Base-by-base conservation (phyloP, 495 filamentous ascomycete species). In the Penicillium paradoxum region DNA sequence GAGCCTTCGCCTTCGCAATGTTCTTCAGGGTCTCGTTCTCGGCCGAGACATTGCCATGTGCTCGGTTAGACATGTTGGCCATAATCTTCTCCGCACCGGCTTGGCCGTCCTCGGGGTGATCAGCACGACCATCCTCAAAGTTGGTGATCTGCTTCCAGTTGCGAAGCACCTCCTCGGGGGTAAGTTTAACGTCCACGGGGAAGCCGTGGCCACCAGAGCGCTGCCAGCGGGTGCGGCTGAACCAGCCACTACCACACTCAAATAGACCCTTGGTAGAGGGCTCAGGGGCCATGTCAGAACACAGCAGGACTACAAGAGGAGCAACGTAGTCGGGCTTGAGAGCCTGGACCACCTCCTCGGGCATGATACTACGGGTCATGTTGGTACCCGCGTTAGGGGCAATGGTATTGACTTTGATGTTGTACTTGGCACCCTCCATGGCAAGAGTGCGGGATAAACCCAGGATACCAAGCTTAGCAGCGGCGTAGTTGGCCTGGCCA, bases 241-340 rank as follows among this genome's bases (percentile, higher is more conserved):
- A 83, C 95, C 95, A 98, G 54, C 93, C 93, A 70, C 89, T 92
- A 63, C 93, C 93, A 54, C 91, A 89, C 78, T 98, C 93, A 73
- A 86, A 98, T n/a, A 98, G 83, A 45, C 84, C 86, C 59, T 92
- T 92, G 55, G 91, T 97, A 11, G 83, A 80, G 57, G 89, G 84
- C 56, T 86, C 82, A 24, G 92, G 92, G 19, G 88, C 78, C 65
- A 88, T 88, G 73, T 98, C 93, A 49, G 89, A 93, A 76, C 82
- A 87, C 37, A 98, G 85, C 29, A 90, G 83, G 24, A 88, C 86
- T 42, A 98, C 92, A 36, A 97, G 69, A 41, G 93, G 93, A 39
- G 93, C 93, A 71, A 98, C 91, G 68, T 97, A 97, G 61, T 97
- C 93, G 39, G 93, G 93, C 85, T 98, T 98, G 83, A 98, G 96